A percentile compares a stretch with the other conserved stretches of the same genome.
Evolutionary conservation across 345 rosid species (phyloP).

Genomic region (Gossypium arboreum): DNA sequence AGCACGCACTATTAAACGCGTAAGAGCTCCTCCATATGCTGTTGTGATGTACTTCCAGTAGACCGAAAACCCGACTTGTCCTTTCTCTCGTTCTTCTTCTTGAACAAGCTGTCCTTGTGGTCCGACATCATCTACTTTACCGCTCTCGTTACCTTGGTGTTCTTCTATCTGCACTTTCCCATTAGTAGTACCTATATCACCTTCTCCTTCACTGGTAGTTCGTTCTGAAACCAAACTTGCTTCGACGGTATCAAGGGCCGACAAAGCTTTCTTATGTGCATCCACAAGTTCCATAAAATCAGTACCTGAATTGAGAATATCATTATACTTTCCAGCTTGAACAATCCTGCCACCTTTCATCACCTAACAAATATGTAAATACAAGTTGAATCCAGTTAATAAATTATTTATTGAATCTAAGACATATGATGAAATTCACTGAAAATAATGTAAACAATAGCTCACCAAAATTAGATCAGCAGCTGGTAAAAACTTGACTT

Average conservation of each 20-base stretch:
- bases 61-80: too few species aligned
- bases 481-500: background rate
- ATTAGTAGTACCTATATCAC: too few species aligned
- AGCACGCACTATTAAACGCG: background rate
- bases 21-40: background rate
- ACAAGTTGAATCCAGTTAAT: background rate
- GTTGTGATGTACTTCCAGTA: background rate
- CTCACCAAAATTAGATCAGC: background rate
- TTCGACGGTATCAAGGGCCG: too few species aligned
- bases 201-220: too few species aligned
- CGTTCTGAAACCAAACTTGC: too few species aligned
- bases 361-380: background rate
- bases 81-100: too few species aligned
- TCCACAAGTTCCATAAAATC: background rate
- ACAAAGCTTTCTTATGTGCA: too few species aligned
- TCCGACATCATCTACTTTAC: too few species aligned
- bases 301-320: background rate
- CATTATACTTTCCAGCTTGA: background rate
- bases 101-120: too few species aligned
- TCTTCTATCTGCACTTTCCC: too few species aligned
- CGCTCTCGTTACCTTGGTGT: too few species aligned
- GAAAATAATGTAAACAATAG: background rate
- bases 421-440: background rate
- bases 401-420: background rate
- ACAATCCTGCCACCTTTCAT: background rate